Percentiles rank a stretch among this genome's conserved stretches.
Evolutionary conservation across 2,329 filamentous ascomycete genomes (phyloP).

Genomic region (Coniochaeta ligniaria): DNA sequence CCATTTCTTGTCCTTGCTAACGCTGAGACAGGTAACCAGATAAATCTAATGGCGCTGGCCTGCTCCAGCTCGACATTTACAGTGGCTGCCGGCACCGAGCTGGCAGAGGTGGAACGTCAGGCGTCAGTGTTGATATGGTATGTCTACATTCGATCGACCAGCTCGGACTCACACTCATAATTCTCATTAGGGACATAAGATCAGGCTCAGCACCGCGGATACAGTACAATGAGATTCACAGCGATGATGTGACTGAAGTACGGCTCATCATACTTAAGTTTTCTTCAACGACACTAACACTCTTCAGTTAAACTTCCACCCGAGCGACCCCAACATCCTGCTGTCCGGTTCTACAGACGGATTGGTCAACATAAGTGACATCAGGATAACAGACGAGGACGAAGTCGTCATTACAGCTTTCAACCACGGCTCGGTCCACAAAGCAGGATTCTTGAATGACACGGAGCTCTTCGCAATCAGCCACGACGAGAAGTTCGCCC

Average conservation of each 20-base stretch:
- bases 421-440: slow-evolving; percentile 71
- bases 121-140: slow-evolving; percentile 57
- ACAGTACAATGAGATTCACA: slow-evolving; percentile 58
- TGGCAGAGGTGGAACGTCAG: slow-evolving; percentile 55
- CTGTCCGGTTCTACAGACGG: slow-evolving; percentile 76
- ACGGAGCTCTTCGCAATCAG: slow-evolving; percentile 65
- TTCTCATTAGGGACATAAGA: slow-evolving; percentile 47
- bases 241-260: slow-evolving; percentile 58
- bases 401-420: slow-evolving; percentile 72
- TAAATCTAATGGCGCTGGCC: slow-evolving; percentile 55
- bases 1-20: slow-evolving; percentile 7
- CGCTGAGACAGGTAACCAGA: slow-evolving; percentile 4
- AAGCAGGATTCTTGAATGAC: slow-evolving; percentile 61
- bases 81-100: slow-evolving; percentile 67
- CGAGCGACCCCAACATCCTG: slow-evolving; percentile 50
- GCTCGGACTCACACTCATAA: slow-evolving; percentile 6
- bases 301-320: slow-evolving; percentile 53
- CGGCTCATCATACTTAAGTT: not conserved
- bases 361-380: slow-evolving; percentile 71
- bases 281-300: not conserved
- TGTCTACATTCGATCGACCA: slow-evolving; percentile 8
- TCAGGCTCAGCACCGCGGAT: slow-evolving; percentile 36
- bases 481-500: slow-evolving; percentile 70
- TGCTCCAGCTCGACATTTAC: slow-evolving; percentile 48
- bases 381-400: slow-evolving; percentile 63